Evolutionary conservation across 805 yeast genomes (phyloP).

Genomic region (Debaryomyces hansenii): DNA sequence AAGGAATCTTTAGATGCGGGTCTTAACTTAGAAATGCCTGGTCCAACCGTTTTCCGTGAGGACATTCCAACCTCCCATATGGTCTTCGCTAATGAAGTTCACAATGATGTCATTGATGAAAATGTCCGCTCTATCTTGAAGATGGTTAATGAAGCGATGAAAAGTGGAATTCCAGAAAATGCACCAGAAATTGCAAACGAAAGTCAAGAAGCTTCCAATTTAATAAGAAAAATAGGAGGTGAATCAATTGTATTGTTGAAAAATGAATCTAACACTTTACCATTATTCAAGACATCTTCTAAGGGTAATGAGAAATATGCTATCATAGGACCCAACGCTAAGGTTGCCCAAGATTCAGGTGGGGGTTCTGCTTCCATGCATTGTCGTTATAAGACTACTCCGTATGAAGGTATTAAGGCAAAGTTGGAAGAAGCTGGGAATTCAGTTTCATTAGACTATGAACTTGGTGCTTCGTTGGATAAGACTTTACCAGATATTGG

Average conservation of each 20-base stretch:
- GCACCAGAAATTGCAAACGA: conserved; percentile 31
- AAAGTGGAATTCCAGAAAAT: conserved; percentile 37
- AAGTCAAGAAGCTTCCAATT: conserved; percentile 45
- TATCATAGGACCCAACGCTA: conserved; percentile 63
- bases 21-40: conserved; percentile 68
- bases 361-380: conserved; percentile 62
- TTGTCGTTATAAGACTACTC: conserved; percentile 49
- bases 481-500: conserved; percentile 31
- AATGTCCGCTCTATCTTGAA: conserved; percentile 49
- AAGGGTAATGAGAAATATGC: conserved; percentile 35
- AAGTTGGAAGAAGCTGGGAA: conserved; percentile 25
- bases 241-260: conserved; percentile 58
- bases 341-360: conserved; percentile 50
- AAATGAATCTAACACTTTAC: conserved; percentile 49
- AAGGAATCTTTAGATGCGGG: conserved; percentile 53
- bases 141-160: conserved; percentile 44
- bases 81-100: conserved; percentile 41
- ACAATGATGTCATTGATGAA: conserved; percentile 42
- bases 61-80: conserved; percentile 41
- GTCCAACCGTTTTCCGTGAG: conserved; percentile 51
- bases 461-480: conserved; percentile 36
- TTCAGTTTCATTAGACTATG: conserved; percentile 21
- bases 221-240: conserved; percentile 46
- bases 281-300: conserved; percentile 32
- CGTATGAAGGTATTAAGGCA: conserved; percentile 45